phyloP scores from a whole-genome alignment of 2,329 filamentous ascomycete species.

The Xylariaceae sp. region DNA sequence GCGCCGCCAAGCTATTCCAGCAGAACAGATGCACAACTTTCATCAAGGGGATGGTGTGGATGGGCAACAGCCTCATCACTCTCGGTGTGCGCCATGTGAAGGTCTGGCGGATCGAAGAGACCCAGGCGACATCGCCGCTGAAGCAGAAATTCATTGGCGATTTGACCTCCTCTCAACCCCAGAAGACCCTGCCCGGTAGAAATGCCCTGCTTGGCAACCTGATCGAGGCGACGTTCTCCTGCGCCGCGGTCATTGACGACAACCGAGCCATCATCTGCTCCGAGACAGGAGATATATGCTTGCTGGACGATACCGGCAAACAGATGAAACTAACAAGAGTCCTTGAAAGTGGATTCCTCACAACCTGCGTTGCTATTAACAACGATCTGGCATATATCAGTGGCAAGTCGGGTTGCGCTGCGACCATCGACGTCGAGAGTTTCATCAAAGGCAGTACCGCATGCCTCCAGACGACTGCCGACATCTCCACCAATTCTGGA shows the following conservation, averaged over 20 bases:
- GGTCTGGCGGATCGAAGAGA: constrained; percentile 81
- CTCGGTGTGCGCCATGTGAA: constrained; percentile 90
- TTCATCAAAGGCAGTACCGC: constrained; percentile 41
- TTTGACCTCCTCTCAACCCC: constrained; percentile 38
- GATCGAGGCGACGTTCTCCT: constrained; percentile 80
- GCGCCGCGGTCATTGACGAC: constrained; percentile 67
- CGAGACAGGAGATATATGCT: constrained; percentile 83
- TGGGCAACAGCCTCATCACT: constrained; percentile 78
- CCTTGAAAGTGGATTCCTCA: constrained; percentile 61
- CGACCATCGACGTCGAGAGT: constrained; percentile 48
- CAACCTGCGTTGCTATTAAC: constrained; percentile 63
- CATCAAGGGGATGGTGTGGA: constrained; percentile 84
- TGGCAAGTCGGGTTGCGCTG: constrained; percentile 60
- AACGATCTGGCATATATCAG: constrained; percentile 62
- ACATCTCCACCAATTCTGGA: constrained; percentile 35
- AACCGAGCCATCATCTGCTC: constrained; percentile 78
- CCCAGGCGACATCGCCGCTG: constrained; percentile 53
- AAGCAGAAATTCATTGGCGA: constrained; percentile 57
- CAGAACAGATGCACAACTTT: constrained; percentile 88
- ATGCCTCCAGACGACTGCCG: constrained; percentile 36
- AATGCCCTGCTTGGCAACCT: constrained; percentile 82
- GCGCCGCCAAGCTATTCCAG: constrained; percentile 74
- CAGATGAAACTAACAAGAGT: constrained; percentile 67
- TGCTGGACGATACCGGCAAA: constrained; percentile 73
- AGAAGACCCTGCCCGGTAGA: constrained; percentile 74